Evolutionary conservation across 805 yeast genomes (phyloP).

Genomic region (Brettanomyces naardenensis): DNA sequence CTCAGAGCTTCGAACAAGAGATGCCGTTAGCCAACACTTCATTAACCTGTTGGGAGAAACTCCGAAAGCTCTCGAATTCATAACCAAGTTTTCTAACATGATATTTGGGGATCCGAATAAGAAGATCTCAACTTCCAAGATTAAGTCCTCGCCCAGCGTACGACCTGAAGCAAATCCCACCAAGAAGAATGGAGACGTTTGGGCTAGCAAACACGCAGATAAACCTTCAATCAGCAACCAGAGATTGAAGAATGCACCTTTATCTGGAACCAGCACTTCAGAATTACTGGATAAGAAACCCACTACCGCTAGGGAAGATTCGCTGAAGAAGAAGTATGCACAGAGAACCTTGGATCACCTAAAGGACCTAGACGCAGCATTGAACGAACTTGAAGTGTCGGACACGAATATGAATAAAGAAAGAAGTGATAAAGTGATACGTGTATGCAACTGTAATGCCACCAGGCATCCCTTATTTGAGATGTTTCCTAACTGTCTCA

Average conservation of each 20-base stretch:
- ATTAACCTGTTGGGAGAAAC: conserved; percentile 50
- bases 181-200: not conserved
- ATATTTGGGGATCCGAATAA: conserved; percentile 25
- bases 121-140: not conserved
- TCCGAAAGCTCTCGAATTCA: conserved; percentile 41
- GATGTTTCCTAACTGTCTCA: conserved; percentile 85
- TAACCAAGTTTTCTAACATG: conserved; percentile 34
- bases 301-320: conserved; percentile 12
- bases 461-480: conserved; percentile 82
- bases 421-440: conserved; percentile 10
- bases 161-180: conserved; percentile 1
- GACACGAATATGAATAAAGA: conserved; percentile 5
- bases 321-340: conserved; percentile 29
- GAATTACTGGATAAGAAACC: conserved; percentile 37
- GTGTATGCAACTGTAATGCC: conserved; percentile 75
- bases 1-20: conserved; percentile 33
- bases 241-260: conserved; percentile 11
- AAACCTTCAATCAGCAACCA: conserved; percentile 1
- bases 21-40: conserved; percentile 44
- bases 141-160: not conserved
- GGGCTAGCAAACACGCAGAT: not conserved
- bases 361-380: conserved; percentile 42
- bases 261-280: conserved; percentile 34
- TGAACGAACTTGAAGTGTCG: conserved; percentile 35
- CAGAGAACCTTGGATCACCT: conserved; percentile 41